A percentile compares a stretch with the other conserved stretches of the same genome.
Conservation (phyloP, 2,329 filamentous ascomycete species). For the Fusarium poae region DNA sequence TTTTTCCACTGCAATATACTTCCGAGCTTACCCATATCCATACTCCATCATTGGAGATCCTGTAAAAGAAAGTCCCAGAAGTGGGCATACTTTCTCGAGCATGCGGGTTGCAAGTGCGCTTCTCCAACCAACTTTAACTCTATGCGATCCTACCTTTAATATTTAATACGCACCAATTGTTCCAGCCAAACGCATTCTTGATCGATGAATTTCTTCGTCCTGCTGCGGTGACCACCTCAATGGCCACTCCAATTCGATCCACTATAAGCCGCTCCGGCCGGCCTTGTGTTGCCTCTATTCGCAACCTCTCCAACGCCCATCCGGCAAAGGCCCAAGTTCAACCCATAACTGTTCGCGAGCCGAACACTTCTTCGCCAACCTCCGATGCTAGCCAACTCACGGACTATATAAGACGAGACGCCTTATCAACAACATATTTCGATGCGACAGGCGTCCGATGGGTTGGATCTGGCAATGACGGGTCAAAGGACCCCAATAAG, state of each 20-base stretch:
- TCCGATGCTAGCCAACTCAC: conserved; percentile 21
- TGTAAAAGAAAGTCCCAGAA: conserved; percentile 38
- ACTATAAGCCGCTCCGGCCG: conserved; percentile 46
- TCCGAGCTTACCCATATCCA: conserved; percentile 44
- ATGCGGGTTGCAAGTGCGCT: conserved; percentile 17
- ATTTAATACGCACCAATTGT: conserved; percentile 1
- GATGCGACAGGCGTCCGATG: conserved; percentile 50
- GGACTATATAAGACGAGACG: conserved; percentile 23
- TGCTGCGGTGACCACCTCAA: conserved; percentile 50
- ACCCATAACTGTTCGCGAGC: conserved; percentile 35
- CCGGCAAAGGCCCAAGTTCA: conserved; percentile 52
- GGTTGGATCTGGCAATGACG: conserved; percentile 49
- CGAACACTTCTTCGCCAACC: conserved; percentile 8
- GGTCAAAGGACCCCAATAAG: conserved; percentile 67
- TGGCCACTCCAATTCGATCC: conserved; percentile 54
- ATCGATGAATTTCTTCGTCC: conserved; percentile 44
- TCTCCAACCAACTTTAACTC: conserved; percentile 13
- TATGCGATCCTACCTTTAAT: conserved; percentile 2
- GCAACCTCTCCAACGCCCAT: conserved; percentile 49
- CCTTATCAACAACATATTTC: conserved; percentile 51
- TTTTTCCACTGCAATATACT: conserved; percentile 25
- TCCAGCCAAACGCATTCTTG: conserved; percentile 2
- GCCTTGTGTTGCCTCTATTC: conserved; percentile 42
- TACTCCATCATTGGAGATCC: conserved; percentile 1
- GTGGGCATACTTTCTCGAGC: conserved; percentile 31